Conservation (phyloP, 2,329 filamentous ascomycete species). For the Ophiosphaerella narmari region DNA sequence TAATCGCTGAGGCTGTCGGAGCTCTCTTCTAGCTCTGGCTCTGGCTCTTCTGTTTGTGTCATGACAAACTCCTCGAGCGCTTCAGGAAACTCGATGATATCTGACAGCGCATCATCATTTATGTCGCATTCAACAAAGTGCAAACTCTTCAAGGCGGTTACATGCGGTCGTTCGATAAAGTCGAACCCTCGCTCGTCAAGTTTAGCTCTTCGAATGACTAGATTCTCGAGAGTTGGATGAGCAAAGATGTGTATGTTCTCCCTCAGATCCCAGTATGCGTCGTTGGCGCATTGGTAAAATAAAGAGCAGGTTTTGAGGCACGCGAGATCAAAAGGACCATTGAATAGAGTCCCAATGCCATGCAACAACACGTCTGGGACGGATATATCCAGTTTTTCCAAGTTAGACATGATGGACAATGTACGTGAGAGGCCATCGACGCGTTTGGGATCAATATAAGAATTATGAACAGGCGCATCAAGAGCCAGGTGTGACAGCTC, state of each 20-base stretch:
- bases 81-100: slow-evolving; percentile 37
- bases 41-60: slow-evolving; percentile 37
- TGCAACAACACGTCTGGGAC: slow-evolving; percentile 35
- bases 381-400: slow-evolving; percentile 39
- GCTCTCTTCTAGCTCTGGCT: slow-evolving; percentile 37
- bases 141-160: slow-evolving; percentile 33
- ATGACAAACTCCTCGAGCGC: slow-evolving; percentile 40
- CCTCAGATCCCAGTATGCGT: slow-evolving; percentile 39
- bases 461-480: slow-evolving; percentile 32
- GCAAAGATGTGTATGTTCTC: slow-evolving; percentile 44
- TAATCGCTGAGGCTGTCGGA: slow-evolving; percentile 40
- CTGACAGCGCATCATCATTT: slow-evolving; percentile 37
- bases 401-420: slow-evolving; percentile 39
- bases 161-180: slow-evolving; percentile 35
- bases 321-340: slow-evolving; percentile 39
- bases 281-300: slow-evolving; percentile 39
- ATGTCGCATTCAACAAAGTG: slow-evolving; percentile 41
- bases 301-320: slow-evolving; percentile 37
- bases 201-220: slow-evolving; percentile 36
- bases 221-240: slow-evolving; percentile 32
- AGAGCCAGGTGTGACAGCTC: slow-evolving; percentile 37
- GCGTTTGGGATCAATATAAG: slow-evolving; percentile 26
- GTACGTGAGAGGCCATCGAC: slow-evolving; percentile 38
- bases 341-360: slow-evolving; percentile 39
- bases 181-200: slow-evolving; percentile 39